These are phyloP conservation scores for Penicillium sclerotiorum DNA, from an alignment of 2,329 filamentous ascomycete genomes.

Conservation along the genomic window DNA sequence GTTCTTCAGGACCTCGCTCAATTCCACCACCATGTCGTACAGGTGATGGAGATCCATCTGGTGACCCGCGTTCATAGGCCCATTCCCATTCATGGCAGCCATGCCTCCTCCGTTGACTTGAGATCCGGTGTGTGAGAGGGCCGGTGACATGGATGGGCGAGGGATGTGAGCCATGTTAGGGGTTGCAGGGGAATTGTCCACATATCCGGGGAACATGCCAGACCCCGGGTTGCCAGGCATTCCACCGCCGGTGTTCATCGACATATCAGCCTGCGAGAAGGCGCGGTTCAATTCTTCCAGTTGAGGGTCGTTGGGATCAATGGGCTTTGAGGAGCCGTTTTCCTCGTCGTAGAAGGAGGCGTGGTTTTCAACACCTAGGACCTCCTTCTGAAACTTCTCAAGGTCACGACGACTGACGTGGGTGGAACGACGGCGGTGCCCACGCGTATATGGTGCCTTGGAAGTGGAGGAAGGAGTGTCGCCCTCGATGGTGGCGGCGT, in stretches of 20 bases:
- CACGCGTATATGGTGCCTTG: conserved; percentile 40
- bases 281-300: conserved; percentile 40
- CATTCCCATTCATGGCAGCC: conserved; percentile 39
- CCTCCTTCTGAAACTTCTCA: conserved; percentile 41
- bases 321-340: conserved; percentile 22
- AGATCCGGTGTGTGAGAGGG: conserved; percentile 31
- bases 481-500: conserved; percentile 36
- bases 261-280: conserved; percentile 37
- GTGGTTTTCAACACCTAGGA: conserved; percentile 35
- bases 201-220: conserved; percentile 36
- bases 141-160: conserved; percentile 39
- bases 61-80: conserved; percentile 52
- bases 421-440: conserved; percentile 46
- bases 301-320: conserved; percentile 32
- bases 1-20: conserved; percentile 52
- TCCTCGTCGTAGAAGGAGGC: conserved; percentile 36
- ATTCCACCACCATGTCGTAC: conserved; percentile 53
- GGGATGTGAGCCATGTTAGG: conserved; percentile 37
- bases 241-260: conserved; percentile 37
- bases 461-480: conserved; percentile 31
- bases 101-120: conserved; percentile 42
- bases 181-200: conserved; percentile 33
- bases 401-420: conserved; percentile 43
- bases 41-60: conserved; percentile 56
- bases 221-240: conserved; percentile 31